Evolutionary conservation across 371 early-diverging fungal species (phyloP).

Genomic region (Saksenaea vasiformis): DNA sequence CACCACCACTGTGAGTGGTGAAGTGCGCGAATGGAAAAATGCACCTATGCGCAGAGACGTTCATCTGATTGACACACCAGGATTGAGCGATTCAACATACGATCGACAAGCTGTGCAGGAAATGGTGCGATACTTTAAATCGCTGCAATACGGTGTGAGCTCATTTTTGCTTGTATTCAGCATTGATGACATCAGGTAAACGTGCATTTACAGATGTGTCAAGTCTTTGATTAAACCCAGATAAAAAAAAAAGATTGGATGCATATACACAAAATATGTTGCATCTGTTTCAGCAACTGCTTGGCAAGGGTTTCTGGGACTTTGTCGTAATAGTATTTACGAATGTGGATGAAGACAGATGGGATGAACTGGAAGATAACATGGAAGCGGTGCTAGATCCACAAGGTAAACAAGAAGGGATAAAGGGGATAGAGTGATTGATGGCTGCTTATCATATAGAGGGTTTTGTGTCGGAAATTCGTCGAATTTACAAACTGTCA

Average conservation of each 20-base stretch:
- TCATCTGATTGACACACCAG: slow-evolving; percentile 57
- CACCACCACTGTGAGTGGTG: slow-evolving; percentile 31
- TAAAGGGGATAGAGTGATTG: neutral
- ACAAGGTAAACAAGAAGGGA: slow-evolving; percentile 21
- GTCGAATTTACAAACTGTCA: slow-evolving; percentile 41
- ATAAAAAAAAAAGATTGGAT: slow-evolving; percentile 44
- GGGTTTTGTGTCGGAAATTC: slow-evolving; percentile 54
- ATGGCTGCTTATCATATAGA: slow-evolving; percentile 20
- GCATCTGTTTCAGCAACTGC: slow-evolving; percentile 53
- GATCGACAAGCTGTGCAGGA: slow-evolving; percentile 56
- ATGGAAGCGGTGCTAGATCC: slow-evolving; percentile 59
- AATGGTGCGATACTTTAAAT: slow-evolving; percentile 61
- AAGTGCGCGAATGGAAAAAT: slow-evolving; percentile 39
- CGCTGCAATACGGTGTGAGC: slow-evolving; percentile 59
- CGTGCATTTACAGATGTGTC: neutral
- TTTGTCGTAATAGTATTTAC: slow-evolving; percentile 65
- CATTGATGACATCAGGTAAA: slow-evolving; percentile 52
- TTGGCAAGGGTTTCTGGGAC: slow-evolving; percentile 65
- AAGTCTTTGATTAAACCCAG: neutral
- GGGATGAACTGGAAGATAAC: slow-evolving; percentile 59
- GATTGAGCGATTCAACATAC: slow-evolving; percentile 54
- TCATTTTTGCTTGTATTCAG: slow-evolving; percentile 63
- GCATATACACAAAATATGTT: slow-evolving; percentile 67
- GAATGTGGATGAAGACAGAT: slow-evolving; percentile 60
- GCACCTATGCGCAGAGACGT: slow-evolving; percentile 27